Base-by-base conservation (phyloP, 257 asterid species). In the Scutellaria galericulata region DNA sequence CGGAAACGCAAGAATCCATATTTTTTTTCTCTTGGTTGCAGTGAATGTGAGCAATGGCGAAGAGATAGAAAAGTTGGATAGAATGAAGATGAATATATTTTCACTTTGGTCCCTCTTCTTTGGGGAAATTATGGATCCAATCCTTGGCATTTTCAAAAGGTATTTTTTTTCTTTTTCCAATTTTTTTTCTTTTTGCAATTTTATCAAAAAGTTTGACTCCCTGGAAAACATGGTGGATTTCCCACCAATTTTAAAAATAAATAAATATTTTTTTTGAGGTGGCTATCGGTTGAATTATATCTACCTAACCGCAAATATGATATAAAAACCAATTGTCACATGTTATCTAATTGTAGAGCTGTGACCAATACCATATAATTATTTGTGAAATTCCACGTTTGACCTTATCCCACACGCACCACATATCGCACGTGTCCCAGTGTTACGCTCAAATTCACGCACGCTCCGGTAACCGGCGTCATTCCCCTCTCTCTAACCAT, bases 371-470 rank as follows among this genome's bases (percentile, higher is more conserved):
- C 18, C 57, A 61, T 41, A 35, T 9, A 22, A 66, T 5, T n/a
- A 20, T 10, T 58, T 52, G 74, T 71, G 14, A 35, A 81, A 53
- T 53, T 66, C 78, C 78, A 64, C 31, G 3, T 72, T 54, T 45
- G 74, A 58, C 75, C 83, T 53, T 52, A 64, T 57, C 80, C 40
- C 68, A 41, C 81, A 73, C 62, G 64, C 80, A 68, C 82, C 85
- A 81, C 83, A 27, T 46, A 45, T 70, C 77, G 74, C 85, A 78
- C 88, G 85, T 81, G 88, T 58, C 74, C 51, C 35, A 14, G n/a
- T 11, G 11, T 64, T 13, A 61, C 66, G 39, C 53, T 66, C 51
- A 66, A 72, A 56, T 27, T 39, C 62, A 62, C 77, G 73, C 74
- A 65, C 75, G 51, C 48, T 44, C 75, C 42, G 7, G 72, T 68